Evolutionary conservation across 345 rosid species (phyloP).

Genomic region (Trapa bicornis): DNA sequence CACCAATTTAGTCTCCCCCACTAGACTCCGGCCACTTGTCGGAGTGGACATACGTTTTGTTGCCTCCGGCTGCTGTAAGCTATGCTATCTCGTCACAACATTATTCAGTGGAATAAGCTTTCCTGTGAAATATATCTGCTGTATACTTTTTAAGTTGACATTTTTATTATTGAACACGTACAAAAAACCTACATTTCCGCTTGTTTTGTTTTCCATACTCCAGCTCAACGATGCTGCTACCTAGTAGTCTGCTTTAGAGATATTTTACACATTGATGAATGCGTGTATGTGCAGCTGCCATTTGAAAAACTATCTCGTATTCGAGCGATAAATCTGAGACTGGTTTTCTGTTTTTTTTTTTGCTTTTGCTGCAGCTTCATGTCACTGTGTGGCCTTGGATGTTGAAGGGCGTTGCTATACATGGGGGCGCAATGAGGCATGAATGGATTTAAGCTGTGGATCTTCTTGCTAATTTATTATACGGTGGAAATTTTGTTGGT

Average conservation of each 20-base stretch:
- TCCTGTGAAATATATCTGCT: background rate
- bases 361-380: slow-evolving; percentile 40
- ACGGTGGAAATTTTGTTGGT: background rate
- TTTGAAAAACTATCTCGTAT: background rate
- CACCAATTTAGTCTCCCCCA: slow-evolving; percentile 76
- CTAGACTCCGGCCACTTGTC: slow-evolving; percentile 82
- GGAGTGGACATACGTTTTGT: slow-evolving; percentile 66
- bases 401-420: slow-evolving; percentile 93
- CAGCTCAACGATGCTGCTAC: background rate
- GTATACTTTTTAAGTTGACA: background rate
- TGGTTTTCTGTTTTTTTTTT: background rate
- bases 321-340: slow-evolving; percentile 2
- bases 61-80: slow-evolving; percentile 75
- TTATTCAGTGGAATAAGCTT: background rate
- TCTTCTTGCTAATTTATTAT: slow-evolving; percentile 1
- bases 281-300: background rate
- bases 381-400: slow-evolving; percentile 96
- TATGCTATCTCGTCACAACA: background rate
- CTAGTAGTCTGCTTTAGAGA: background rate
- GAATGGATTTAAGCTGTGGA: slow-evolving; percentile 5
- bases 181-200: background rate
- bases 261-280: background rate
- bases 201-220: background rate
- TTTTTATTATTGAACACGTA: background rate
- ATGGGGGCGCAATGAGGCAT: slow-evolving; percentile 96